A percentile compares a stretch with the other conserved stretches of the same genome.
Evolutionary conservation across 164 flowering plant genomes (phyloP).

Genomic region (Akebia trifoliata): DNA sequence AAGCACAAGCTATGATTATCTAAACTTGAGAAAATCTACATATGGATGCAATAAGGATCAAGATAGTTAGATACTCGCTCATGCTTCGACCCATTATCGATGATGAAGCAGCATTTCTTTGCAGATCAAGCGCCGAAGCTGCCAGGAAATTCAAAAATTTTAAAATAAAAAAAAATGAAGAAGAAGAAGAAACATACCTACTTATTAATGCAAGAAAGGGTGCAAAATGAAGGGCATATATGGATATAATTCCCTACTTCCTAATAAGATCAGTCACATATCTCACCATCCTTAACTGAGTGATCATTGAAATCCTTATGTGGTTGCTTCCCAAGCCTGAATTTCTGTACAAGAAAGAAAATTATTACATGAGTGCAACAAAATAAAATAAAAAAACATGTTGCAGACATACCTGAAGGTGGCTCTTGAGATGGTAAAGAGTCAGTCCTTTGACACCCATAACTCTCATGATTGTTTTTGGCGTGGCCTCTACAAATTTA

Average conservation of each 20-base stretch:
- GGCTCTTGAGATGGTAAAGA: constrained; percentile 98
- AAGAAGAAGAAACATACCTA: too few relatives aligned
- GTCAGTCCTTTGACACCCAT: constrained; percentile 99
- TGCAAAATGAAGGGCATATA: background rate
- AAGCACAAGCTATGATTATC: background rate
- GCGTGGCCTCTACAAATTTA: constrained; percentile 78
- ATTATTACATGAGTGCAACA: too few relatives aligned
- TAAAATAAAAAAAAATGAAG: too few relatives aligned
- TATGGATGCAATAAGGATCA: constrained; percentile 5
- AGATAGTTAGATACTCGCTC: constrained; percentile 64
- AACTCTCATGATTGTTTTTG: constrained; percentile 96
- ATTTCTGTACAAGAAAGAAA: constrained; percentile 55
- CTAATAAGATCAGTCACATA: constrained; percentile 14
- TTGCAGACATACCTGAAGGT: constrained; percentile 88
- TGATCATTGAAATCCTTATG: constrained; percentile 96
- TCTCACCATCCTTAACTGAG: constrained; percentile 76
- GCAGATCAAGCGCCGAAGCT: constrained; percentile 73
- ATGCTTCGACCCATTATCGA: constrained; percentile 65
- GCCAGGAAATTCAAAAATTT: constrained; percentile 16
- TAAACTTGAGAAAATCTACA: too few relatives aligned
- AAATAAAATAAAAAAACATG: too few relatives aligned
- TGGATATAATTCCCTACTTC: too few relatives aligned
- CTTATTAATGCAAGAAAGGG: too few relatives aligned
- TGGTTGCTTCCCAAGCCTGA: constrained; percentile 99
- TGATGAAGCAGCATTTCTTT: constrained; percentile 67